Percentiles rank a stretch among this genome's conserved stretches.
Evolutionary conservation across 768 basidiomycete genomes (phyloP).

Genomic region (Leccinellum rugosiceps): DNA sequence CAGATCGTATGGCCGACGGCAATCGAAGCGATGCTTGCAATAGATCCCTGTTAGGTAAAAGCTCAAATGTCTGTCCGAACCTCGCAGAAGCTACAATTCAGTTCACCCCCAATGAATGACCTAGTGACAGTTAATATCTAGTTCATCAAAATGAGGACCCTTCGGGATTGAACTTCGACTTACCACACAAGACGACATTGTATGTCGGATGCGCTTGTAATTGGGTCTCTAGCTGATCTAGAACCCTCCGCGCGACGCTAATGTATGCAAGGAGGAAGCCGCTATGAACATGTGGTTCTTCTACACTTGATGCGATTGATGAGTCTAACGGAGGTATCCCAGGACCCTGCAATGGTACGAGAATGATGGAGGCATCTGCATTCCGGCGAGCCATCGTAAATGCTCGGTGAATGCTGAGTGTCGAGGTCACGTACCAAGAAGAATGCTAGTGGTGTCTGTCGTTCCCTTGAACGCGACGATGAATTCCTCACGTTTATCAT

Average conservation of each 20-base stretch:
- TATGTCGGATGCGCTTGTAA: slow-evolving; percentile 34
- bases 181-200: slow-evolving; percentile 32
- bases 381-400: background rate
- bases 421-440: slow-evolving; percentile 11
- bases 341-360: slow-evolving; percentile 18
- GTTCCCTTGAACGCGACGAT: slow-evolving; percentile 42
- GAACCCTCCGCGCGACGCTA: slow-evolving; percentile 29
- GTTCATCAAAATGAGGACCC: background rate
- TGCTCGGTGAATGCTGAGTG: background rate
- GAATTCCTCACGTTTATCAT: slow-evolving; percentile 40
- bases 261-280: slow-evolving; percentile 38
- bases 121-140: slow-evolving; percentile 14
- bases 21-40: slow-evolving; percentile 38
- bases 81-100: background rate
- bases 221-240: slow-evolving; percentile 30
- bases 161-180: background rate
- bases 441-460: slow-evolving; percentile 21
- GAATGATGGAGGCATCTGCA: slow-evolving; percentile 22
- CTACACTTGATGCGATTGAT: background rate
- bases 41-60: slow-evolving; percentile 30
- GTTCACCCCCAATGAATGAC: slow-evolving; percentile 41
- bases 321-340: slow-evolving; percentile 22
- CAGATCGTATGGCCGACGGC: slow-evolving; percentile 32
- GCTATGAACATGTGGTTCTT: slow-evolving; percentile 31
- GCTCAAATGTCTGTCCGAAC: slow-evolving; percentile 1